phyloP scores from a whole-genome alignment of 441 rosid genomes.

The Erysimum cheiri region DNA sequence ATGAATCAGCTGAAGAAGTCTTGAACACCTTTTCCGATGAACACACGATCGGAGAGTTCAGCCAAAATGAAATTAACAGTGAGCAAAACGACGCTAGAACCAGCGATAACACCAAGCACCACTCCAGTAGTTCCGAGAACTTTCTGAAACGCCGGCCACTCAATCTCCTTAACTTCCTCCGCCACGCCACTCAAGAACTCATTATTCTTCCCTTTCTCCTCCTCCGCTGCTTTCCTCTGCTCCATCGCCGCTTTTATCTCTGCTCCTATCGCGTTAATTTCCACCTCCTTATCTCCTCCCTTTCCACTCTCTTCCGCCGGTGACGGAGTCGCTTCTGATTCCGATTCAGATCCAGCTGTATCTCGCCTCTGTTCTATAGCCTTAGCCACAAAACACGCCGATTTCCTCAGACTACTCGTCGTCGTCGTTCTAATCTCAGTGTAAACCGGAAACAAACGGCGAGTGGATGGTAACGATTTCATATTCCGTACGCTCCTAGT shows the following conservation, averaged over 20 bases:
- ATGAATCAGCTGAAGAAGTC: slow-evolving; percentile 63
- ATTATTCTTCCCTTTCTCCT: slow-evolving; percentile 46
- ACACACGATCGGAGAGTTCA: slow-evolving; percentile 80
- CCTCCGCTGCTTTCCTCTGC: slow-evolving; percentile 58
- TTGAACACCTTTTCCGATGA: slow-evolving; percentile 83
- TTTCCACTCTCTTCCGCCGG: slow-evolving; percentile 27
- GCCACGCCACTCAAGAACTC: slow-evolving; percentile 73
- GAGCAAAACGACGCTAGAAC: slow-evolving; percentile 83
- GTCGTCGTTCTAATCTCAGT: not conserved
- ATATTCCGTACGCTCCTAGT: not conserved
- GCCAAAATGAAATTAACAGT: slow-evolving; percentile 88
- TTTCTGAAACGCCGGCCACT: slow-evolving; percentile 87
- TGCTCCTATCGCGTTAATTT: slow-evolving; percentile 57
- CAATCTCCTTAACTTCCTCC: slow-evolving; percentile 83
- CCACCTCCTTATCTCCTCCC: slow-evolving; percentile 42
- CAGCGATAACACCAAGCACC: slow-evolving; percentile 86
- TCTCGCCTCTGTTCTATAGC: slow-evolving; percentile 65
- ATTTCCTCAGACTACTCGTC: not conserved
- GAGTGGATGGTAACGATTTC: not conserved
- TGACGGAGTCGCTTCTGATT: slow-evolving; percentile 32
- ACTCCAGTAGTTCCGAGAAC: slow-evolving; percentile 85
- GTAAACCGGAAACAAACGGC: not conserved
- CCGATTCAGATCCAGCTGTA: slow-evolving; percentile 48
- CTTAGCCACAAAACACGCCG: slow-evolving; percentile 31
- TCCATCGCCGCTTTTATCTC: slow-evolving; percentile 78